phyloP scores from a whole-genome alignment of 257 asterid species.

The Solanum bulbocastanum region DNA sequence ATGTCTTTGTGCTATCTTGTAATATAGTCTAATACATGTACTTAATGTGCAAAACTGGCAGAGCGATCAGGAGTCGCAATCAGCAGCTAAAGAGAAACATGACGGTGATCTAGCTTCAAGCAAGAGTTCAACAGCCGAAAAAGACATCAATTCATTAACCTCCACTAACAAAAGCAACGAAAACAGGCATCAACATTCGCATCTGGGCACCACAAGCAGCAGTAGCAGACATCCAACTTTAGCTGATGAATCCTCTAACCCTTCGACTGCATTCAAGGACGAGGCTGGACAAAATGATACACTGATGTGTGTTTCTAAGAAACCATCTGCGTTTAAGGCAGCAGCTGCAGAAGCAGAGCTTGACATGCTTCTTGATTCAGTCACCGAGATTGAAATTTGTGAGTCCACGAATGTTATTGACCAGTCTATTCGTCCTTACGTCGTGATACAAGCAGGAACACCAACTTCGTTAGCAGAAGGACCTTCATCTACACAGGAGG shows the following conservation, averaged over 20 bases:
- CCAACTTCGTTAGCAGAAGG: neutral
- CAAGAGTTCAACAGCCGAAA: constrained; percentile 9
- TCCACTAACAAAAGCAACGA: constrained; percentile 1
- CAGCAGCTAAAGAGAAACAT: constrained; percentile 10
- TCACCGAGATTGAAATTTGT: constrained; percentile 22
- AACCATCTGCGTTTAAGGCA: constrained; percentile 30
- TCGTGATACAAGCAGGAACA: neutral
- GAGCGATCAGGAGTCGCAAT: constrained; percentile 27
- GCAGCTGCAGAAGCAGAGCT: constrained; percentile 69
- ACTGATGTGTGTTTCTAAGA: constrained; percentile 7
- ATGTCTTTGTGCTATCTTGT: neutral
- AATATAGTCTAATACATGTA: neutral
- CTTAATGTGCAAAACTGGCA: constrained; percentile 8
- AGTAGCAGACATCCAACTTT: constrained; percentile 7
- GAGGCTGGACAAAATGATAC: constrained; percentile 6
- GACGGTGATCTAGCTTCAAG: constrained; percentile 8
- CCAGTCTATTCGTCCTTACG: neutral
- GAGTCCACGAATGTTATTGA: constrained; percentile 11
- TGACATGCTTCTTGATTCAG: constrained; percentile 70
- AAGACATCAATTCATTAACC: constrained; percentile 9
- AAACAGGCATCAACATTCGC: constrained; percentile 1
- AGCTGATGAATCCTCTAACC: constrained; percentile 3
- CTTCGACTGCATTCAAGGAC: constrained; percentile 6
- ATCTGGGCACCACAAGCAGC: neutral
- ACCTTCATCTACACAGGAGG: constrained; percentile 4